Evolutionary conservation across 306 rosid genomes (phyloP).

Genomic region (Malus asiatica): DNA sequence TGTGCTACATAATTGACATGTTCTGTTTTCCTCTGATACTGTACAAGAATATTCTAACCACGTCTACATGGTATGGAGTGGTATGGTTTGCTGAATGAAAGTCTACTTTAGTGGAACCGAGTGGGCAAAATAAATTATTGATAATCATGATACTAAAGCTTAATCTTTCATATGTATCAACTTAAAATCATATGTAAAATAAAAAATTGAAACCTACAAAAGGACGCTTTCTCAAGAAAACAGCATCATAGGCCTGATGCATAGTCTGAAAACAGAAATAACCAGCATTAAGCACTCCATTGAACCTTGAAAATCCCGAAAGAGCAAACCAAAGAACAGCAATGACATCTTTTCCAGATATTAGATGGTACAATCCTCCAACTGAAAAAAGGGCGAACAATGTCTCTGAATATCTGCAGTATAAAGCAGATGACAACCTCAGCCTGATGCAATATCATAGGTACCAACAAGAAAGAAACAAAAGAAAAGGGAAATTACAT

Average conservation of each 20-base stretch:
- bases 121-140: not conserved
- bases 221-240: slow-evolving; percentile 36
- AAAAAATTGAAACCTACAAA: slow-evolving; percentile 32
- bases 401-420: slow-evolving; percentile 77
- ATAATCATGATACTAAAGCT: not conserved
- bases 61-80: not conserved
- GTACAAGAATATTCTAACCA: not conserved
- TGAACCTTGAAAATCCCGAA: slow-evolving; percentile 73
- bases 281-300: slow-evolving; percentile 88
- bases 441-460: not conserved
- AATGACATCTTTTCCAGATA: slow-evolving; percentile 12
- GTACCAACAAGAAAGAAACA: not conserved
- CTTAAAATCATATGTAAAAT: not conserved
- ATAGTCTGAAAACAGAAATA: slow-evolving; percentile 77
- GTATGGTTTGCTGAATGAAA: not conserved
- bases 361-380: slow-evolving; percentile 74
- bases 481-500: slow-evolving; percentile 37
- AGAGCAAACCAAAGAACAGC: slow-evolving; percentile 55
- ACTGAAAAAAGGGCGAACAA: slow-evolving; percentile 57
- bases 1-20: not conserved
- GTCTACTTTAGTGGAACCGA: not conserved
- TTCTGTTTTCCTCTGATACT: not conserved
- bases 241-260: slow-evolving; percentile 60
- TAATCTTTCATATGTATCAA: not conserved
- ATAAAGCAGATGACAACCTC: not conserved